Conservation (phyloP, 148 eudicot genomes). For the Limonium bicolor region DNA sequence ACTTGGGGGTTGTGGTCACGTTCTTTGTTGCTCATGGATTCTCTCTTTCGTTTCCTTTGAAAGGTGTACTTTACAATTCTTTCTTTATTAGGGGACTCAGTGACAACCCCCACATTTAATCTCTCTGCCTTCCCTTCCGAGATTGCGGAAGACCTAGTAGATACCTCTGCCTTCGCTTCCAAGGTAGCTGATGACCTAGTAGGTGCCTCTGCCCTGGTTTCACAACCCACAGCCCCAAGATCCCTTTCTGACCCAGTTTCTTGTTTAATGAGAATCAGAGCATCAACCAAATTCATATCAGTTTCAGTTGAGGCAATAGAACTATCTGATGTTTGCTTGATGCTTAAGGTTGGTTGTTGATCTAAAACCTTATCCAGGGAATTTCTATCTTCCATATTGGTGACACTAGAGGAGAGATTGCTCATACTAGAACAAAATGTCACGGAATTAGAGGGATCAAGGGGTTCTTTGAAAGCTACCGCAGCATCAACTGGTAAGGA, state of each 20-base stretch:
- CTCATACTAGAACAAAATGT: no score
- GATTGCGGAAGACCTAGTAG: no score
- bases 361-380: no score
- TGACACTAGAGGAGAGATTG: no score
- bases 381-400: no score
- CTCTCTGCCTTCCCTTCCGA: slow-evolving; percentile 11
- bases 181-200: slow-evolving; percentile 6
- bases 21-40: slow-evolving; percentile 9
- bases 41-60: slow-evolving; percentile 45
- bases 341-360: no score
- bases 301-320: slow-evolving; percentile 5
- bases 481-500: no score
- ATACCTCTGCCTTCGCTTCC: slow-evolving; percentile 2
- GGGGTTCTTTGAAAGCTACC: no score
- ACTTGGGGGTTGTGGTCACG: slow-evolving; percentile 4
- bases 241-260: slow-evolving; percentile 12
- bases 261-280: slow-evolving; percentile 11
- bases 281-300: slow-evolving; percentile 10
- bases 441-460: no score
- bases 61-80: slow-evolving; percentile 38
- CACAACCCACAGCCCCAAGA: slow-evolving; percentile 8
- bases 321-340: slow-evolving; percentile 9
- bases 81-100: slow-evolving; percentile 21
- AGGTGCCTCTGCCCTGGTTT: slow-evolving; percentile 12
- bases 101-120: slow-evolving; percentile 10